These are phyloP conservation scores for Gyromitra esculenta DNA, from an alignment of 2,329 filamentous ascomycete species.

Conservation along the genomic window DNA sequence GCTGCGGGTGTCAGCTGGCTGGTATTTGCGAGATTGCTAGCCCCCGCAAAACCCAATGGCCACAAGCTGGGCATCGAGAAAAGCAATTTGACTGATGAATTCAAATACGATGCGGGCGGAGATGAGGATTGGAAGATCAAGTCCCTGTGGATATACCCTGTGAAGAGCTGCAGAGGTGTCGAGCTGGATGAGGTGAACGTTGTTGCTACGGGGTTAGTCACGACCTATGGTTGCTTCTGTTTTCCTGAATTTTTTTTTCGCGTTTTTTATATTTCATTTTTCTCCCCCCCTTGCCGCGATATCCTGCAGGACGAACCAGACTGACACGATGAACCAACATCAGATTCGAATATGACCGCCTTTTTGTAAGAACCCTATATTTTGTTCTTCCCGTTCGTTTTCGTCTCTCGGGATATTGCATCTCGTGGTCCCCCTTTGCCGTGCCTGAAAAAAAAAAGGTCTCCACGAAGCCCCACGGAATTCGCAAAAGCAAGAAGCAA, in stretches of 20 bases:
- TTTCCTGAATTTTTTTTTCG: not conserved
- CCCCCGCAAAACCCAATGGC: conserved; percentile 56
- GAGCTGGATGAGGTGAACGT: conserved; percentile 74
- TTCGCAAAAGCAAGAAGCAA: conserved; percentile 2
- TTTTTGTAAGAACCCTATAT: conserved; percentile 69
- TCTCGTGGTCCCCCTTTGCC: not conserved
- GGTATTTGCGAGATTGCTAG: conserved; percentile 6
- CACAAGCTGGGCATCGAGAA: conserved; percentile 65
- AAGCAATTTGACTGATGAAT: conserved; percentile 69
- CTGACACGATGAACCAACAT: conserved; percentile 37
- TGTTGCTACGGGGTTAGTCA: conserved; percentile 68
- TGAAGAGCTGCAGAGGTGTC: conserved; percentile 83
- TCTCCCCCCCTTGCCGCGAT: conserved; percentile 10
- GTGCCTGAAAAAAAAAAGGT: not conserved
- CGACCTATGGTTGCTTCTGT: conserved; percentile 7
- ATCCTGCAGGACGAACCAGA: not conserved
- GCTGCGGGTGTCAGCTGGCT: conserved; percentile 40
- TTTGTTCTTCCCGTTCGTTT: conserved; percentile 2
- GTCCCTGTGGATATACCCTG: conserved; percentile 80
- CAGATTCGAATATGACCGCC: conserved; percentile 76
- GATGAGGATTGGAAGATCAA: conserved; percentile 64
- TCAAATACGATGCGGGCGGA: conserved; percentile 61
- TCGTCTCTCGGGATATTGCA: not conserved
- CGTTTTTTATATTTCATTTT: conserved; percentile 3
- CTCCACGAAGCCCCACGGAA: conserved; percentile 1